Evolutionary conservation across 164 flowering plant genomes (phyloP).

Genomic region (Sextonia rubra): DNA sequence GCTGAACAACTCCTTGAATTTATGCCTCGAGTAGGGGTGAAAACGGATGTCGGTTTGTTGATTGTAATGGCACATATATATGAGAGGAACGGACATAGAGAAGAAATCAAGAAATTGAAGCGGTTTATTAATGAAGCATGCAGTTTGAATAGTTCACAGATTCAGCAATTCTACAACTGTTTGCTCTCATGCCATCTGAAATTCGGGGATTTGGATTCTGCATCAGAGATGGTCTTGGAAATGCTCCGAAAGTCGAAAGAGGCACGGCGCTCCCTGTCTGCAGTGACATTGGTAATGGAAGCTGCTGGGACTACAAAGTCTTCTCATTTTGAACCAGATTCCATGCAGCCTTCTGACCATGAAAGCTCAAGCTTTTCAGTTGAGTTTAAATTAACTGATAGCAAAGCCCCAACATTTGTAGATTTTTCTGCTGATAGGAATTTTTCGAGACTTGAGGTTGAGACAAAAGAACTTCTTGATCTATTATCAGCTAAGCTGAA

Average conservation of each 20-base stretch:
- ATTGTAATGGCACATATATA: slow-evolving; percentile 76
- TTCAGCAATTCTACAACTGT: slow-evolving; percentile 78
- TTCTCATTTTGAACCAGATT: slow-evolving; percentile 13
- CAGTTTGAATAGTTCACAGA: slow-evolving; percentile 50
- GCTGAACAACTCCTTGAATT: slow-evolving; percentile 90
- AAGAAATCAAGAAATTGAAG: slow-evolving; percentile 83
- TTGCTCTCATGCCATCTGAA: slow-evolving; percentile 84
- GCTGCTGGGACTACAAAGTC: slow-evolving; percentile 21
- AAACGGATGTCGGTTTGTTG: slow-evolving; percentile 49
- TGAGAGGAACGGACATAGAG: slow-evolving; percentile 86
- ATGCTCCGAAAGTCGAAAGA: slow-evolving; percentile 75
- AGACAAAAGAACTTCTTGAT: slow-evolving; percentile 48
- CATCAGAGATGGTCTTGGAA: slow-evolving; percentile 74
- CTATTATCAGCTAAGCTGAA: slow-evolving; percentile 45
- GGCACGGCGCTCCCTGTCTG: slow-evolving; percentile 61
- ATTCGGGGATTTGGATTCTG: slow-evolving; percentile 80
- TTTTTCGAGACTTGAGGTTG: slow-evolving; percentile 47
- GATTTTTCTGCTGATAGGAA: slow-evolving; percentile 55
- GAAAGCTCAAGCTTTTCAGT: slow-evolving; percentile 13
- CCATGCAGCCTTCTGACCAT: slow-evolving; percentile 10
- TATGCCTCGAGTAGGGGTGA: slow-evolving; percentile 78
- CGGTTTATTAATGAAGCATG: slow-evolving; percentile 67
- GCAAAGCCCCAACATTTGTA: slow-evolving; percentile 31
- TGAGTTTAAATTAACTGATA: slow-evolving; percentile 10
- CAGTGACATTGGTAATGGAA: slow-evolving; percentile 41